These are phyloP conservation scores for Plenodomus biglobosus DNA, from an alignment of 2,329 filamentous ascomycete genomes.

Conservation along the genomic window DNA sequence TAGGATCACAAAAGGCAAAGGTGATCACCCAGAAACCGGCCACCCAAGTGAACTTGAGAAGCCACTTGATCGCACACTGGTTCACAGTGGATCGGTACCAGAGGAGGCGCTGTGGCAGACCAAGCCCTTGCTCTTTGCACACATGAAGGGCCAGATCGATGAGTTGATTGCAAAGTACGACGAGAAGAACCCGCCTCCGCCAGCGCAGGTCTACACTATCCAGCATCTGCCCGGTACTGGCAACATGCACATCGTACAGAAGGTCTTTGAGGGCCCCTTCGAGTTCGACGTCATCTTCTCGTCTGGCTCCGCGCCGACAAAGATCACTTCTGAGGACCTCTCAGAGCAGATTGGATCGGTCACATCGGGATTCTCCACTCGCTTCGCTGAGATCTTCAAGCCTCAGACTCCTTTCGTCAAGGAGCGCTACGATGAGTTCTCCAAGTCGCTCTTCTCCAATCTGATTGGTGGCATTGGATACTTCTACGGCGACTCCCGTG, in stretches of 20 bases:
- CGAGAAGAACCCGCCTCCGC: constrained; percentile 68
- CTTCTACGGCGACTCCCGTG: constrained; percentile 84
- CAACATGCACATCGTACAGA: constrained; percentile 87
- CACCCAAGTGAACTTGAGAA: constrained; percentile 70
- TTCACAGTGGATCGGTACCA: constrained; percentile 69
- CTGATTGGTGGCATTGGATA: constrained; percentile 92
- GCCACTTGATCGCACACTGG: constrained; percentile 73
- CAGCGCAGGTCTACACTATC: constrained; percentile 83
- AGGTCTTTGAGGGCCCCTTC: constrained; percentile 85
- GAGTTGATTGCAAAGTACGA: constrained; percentile 60
- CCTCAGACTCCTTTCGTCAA: constrained; percentile 75
- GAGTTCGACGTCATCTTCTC: constrained; percentile 92
- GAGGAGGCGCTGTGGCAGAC: constrained; percentile 79
- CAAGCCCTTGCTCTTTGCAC: constrained; percentile 66
- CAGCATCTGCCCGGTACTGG: constrained; percentile 67
- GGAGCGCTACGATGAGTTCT: constrained; percentile 74
- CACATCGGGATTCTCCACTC: constrained; percentile 69
- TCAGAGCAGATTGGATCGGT: constrained; percentile 68
- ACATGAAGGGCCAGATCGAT: constrained; percentile 66
- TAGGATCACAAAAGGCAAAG: constrained; percentile 72
- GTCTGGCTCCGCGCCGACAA: constrained; percentile 65
- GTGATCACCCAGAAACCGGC: constrained; percentile 55
- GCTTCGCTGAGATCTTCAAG: constrained; percentile 72
- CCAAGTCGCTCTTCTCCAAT: constrained; percentile 90
- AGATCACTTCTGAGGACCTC: constrained; percentile 63